These are phyloP conservation scores for Stagonosporopsis cucurbitacearum DNA, from an alignment of 2,329 filamentous ascomycete species.

Conservation along the genomic window DNA sequence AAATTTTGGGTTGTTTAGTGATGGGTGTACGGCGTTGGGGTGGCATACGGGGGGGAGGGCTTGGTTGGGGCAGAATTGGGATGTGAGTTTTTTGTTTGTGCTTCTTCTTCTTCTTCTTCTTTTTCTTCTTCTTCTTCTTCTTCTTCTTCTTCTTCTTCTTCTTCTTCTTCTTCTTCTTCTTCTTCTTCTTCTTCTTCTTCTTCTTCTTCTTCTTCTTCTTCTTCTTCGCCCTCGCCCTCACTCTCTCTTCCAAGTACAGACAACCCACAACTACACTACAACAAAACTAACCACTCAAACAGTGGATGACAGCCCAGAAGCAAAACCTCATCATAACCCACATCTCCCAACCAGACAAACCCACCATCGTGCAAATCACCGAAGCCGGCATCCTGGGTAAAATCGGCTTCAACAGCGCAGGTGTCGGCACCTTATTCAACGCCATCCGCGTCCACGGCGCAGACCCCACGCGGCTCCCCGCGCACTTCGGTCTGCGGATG, in stretches of 20 bases:
- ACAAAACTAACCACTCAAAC: conserved; percentile 1
- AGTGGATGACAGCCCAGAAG: conserved; percentile 61
- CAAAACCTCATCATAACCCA: conserved; percentile 58
- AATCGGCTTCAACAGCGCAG: conserved; percentile 66
- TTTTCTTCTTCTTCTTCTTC: no score
- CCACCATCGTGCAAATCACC: conserved; percentile 62
- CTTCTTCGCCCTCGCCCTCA: no score
- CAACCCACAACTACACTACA: not conserved
- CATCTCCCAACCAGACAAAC: conserved; percentile 54
- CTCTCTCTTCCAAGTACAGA: no score
- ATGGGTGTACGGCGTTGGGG: conserved; percentile 63
- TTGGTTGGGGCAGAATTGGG: conserved; percentile 66
- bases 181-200: no score
- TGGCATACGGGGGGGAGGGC: conserved; percentile 51
- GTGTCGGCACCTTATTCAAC: conserved; percentile 67
- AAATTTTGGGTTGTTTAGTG: conserved; percentile 62
- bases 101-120: no score
- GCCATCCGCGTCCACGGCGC: conserved; percentile 66
- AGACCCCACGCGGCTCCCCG: conserved; percentile 59
- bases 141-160: no score
- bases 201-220: no score
- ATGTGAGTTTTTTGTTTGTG: no score
- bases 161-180: no score
- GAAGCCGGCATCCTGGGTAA: conserved; percentile 70
- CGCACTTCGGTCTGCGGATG: conserved; percentile 66